A percentile compares a stretch with the other conserved stretches of the same genome.
These are phyloP conservation scores for Pigoraptor vietnamica DNA, from an alignment of 78 protist genomes.

Conservation along the genomic window DNA sequence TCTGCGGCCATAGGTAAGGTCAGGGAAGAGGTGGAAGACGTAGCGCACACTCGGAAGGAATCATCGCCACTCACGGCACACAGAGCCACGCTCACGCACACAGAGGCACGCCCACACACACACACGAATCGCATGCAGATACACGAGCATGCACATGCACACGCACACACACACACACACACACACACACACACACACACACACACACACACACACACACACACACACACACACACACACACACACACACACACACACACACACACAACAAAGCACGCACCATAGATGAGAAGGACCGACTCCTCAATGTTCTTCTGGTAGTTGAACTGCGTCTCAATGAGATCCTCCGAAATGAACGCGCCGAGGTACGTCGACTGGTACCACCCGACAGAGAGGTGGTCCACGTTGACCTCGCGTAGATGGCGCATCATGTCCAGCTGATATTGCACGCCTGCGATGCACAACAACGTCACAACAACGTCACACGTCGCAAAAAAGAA, in stretches of 20 bases:
- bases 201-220: no score
- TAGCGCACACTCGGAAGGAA: no score
- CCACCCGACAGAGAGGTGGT: constrained; percentile 75
- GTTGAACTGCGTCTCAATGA: constrained; percentile 65
- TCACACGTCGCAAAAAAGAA: neutral
- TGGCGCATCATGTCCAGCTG: constrained; percentile 58
- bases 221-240: constrained; percentile 7
- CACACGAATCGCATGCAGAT: neutral
- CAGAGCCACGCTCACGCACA: no score
- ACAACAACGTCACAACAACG: neutral
- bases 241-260: neutral
- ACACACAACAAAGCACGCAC: neutral
- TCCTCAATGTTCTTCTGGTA: constrained; percentile 45
- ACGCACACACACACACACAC: neutral
- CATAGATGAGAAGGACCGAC: constrained; percentile 16
- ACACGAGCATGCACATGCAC: neutral
- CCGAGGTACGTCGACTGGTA: constrained; percentile 66
- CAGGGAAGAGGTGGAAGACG: no score
- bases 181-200: neutral
- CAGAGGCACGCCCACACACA: no score
- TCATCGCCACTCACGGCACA: no score
- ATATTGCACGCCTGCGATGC: constrained; percentile 27
- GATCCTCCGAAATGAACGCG: constrained; percentile 43
- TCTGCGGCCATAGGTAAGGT: no score
- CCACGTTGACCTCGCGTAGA: constrained; percentile 73